phyloP scores from a whole-genome alignment of 208 protist species.

The Trichomonas vaginalis region DNA sequence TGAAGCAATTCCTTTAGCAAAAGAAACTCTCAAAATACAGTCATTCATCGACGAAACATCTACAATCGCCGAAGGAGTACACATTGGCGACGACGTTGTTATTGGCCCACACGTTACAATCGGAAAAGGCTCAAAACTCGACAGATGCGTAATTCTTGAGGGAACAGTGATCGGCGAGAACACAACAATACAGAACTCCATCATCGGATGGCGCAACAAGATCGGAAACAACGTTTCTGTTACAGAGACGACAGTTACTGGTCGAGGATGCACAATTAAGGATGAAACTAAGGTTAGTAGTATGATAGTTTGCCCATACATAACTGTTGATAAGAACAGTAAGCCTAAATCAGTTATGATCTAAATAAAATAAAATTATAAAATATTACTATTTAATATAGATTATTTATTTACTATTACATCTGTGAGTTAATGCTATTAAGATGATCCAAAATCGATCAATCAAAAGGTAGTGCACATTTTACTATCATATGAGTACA shows the following conservation, averaged over 20 bases:
- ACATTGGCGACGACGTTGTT: slow-evolving; percentile 75
- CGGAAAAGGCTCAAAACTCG: slow-evolving; percentile 41
- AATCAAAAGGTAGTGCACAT: too few relatives aligned
- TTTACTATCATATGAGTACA: too few relatives aligned
- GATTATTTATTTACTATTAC: too few relatives aligned
- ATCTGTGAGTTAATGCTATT: too few relatives aligned
- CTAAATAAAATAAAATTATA: too few relatives aligned
- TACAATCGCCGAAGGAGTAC: slow-evolving; percentile 61
- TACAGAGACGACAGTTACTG: not conserved
- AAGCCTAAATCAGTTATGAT: too few relatives aligned
- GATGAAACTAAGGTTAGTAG: not conserved
- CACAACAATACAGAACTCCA: not conserved
- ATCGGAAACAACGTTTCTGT: slow-evolving; percentile 16
- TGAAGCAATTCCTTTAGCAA: slow-evolving; percentile 20
- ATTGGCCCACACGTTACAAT: slow-evolving; percentile 76
- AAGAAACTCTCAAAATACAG: not conserved
- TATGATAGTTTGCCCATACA: not conserved
- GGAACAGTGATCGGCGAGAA: not conserved
- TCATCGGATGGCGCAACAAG: slow-evolving; percentile 23
- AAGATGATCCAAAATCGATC: too few relatives aligned
- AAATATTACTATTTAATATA: too few relatives aligned
- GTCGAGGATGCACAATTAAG: not conserved
- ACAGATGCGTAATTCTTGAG: not conserved
- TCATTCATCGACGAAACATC: slow-evolving; percentile 52
- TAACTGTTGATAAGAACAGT: not conserved